phyloP scores from a whole-genome alignment of 805 yeast genomes.

The Kregervanrija pseudodelftensis region DNA sequence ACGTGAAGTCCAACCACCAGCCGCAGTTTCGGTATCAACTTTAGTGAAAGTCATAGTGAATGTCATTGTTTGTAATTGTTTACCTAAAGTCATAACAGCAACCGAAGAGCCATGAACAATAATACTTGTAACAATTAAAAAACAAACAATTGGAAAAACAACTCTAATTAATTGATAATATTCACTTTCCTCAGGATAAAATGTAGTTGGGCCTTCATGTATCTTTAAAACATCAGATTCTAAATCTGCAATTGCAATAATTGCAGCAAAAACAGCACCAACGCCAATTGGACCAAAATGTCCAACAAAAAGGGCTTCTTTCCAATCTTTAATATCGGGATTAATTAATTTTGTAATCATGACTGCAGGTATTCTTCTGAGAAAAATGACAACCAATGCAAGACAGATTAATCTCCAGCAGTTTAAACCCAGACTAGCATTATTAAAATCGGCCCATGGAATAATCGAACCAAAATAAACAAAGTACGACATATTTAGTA shows the following conservation, averaged over 20 bases:
- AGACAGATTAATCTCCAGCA: constrained; percentile 47
- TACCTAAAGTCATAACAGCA: constrained; percentile 62
- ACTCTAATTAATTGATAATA: constrained; percentile 27
- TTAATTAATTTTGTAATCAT: constrained; percentile 47
- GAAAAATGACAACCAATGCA: constrained; percentile 43
- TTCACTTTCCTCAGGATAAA: constrained; percentile 22
- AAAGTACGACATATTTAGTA: constrained; percentile 59
- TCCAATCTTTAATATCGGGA: constrained; percentile 56
- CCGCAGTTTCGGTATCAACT: constrained; percentile 46
- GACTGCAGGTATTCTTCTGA: constrained; percentile 51
- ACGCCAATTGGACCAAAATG: constrained; percentile 73
- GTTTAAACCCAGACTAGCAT: constrained; percentile 35
- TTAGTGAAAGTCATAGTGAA: constrained; percentile 85
- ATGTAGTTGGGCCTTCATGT: constrained; percentile 27
- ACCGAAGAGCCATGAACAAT: constrained; percentile 59
- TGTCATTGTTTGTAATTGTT: constrained; percentile 84
- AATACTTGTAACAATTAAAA: constrained; percentile 46
- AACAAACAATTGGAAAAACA: constrained; percentile 47
- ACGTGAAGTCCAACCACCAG: constrained; percentile 86
- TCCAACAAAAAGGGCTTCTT: constrained; percentile 66
- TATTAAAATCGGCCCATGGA: constrained; percentile 61
- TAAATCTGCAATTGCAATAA: constrained; percentile 27
- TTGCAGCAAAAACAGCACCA: constrained; percentile 31
- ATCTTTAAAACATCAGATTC: constrained; percentile 31
- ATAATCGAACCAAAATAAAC: constrained; percentile 64